These are phyloP conservation scores for Trypanosoma platydactyli DNA, from an alignment of 208 protist species.

Conservation along the genomic window DNA sequence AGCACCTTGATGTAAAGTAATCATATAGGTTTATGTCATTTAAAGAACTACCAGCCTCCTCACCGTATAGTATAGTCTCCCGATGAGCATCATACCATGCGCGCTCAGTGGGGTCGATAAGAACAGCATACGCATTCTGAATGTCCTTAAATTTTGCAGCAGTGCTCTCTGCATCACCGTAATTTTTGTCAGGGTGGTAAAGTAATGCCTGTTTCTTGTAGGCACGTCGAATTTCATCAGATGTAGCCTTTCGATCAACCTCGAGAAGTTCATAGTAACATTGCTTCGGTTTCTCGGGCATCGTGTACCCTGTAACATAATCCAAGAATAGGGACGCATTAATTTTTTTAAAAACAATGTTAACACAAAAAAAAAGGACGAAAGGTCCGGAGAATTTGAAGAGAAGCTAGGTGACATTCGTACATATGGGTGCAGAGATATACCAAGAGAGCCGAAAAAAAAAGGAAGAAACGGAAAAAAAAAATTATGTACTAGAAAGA, in stretches of 20 bases:
- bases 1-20: constrained; percentile 84
- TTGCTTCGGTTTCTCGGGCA: constrained; percentile 48
- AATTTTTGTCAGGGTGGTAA: constrained; percentile 92
- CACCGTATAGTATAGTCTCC: constrained; percentile 75
- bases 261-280: constrained; percentile 91
- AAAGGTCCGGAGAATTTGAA: neutral
- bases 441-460: constrained; percentile 9
- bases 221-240: constrained; percentile 78
- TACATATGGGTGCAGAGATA: neutral
- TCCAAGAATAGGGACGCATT: neutral
- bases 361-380: constrained; percentile 15
- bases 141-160: constrained; percentile 84
- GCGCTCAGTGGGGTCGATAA: constrained; percentile 84
- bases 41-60: constrained; percentile 42
- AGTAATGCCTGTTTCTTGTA: constrained; percentile 87
- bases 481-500: neutral
- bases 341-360: constrained; percentile 7
- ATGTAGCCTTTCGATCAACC: constrained; percentile 70
- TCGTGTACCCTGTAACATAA: constrained; percentile 3
- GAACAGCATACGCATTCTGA: constrained; percentile 87
- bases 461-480: constrained; percentile 9
- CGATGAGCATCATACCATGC: constrained; percentile 92
- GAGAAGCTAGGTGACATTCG: constrained; percentile 2
- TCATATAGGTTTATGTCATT: constrained; percentile 82
- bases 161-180: constrained; percentile 74